Evolutionary conservation across 2,329 filamentous ascomycete genomes (phyloP), one percentile per base, ranked within the genome.

Genomic region (Alternaria arborescens): DNA sequence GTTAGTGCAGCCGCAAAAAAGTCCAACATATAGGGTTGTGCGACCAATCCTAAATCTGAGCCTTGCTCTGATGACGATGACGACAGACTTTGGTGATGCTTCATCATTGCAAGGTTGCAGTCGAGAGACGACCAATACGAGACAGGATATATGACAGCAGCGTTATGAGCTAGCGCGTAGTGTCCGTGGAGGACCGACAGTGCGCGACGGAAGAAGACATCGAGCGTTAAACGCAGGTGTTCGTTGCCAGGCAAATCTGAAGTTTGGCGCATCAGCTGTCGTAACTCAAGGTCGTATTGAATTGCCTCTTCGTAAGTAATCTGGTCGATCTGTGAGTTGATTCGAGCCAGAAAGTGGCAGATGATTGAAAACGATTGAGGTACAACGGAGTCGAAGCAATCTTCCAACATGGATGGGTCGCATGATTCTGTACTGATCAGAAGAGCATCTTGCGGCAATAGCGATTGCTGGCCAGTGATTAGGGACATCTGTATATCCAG

Each of bases 1-100:
- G 65, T 70, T 5, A 72, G 26, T 22, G 65, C 65, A 20, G 66
- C 61, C 22, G 66, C 55, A 18, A 70, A 62, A 18, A 72, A 71
- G 40, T 70, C 69, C 38, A 70, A 18, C 65, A 71, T 66, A n/a
- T 69, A 71, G n/a, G 61, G 65, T 8, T 66, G 60, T 26, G 55
- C 53, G 32, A 72, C 43, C 5, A 70, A 43, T 18, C 60, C 48
- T 2, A 63, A 47, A 22, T 71, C 61, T 5, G 52, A 5, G 6
- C 28, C 2, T 2, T 22, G 44, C 18, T 3, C n/a, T 5, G n/a
- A 18, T 30, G 18, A 8, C 2, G 18, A 47, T 8, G 12, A 12
- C 11, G 12, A 12, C 11, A 5, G 28, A 10, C 3, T 18, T 34
- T 47, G 44, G 11, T 34, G 28, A 8, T 34, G 28, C 28, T n/a